A percentile compares a stretch with the other conserved stretches of the same genome.
Evolutionary conservation across 306 rosid genomes (phyloP).

Genomic region (Hippophae tibetana): DNA sequence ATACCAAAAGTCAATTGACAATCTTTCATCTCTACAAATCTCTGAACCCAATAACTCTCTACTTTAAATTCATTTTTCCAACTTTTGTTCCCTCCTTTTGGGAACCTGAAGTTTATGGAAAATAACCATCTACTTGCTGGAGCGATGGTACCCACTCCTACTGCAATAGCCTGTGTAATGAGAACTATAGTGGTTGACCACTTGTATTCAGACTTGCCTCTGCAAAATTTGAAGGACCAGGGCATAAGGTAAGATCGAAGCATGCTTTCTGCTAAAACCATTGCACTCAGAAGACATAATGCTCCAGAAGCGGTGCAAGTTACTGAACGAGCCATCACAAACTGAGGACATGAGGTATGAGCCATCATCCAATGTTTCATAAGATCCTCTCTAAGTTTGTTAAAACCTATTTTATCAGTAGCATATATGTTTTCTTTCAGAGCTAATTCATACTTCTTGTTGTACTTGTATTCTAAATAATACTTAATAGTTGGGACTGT

Average conservation of each 20-base stretch:
- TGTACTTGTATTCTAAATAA: constrained; percentile 39
- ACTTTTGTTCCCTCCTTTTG: constrained; percentile 19
- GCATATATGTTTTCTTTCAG: constrained; percentile 23
- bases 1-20: constrained; percentile 40
- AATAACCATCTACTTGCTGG: constrained; percentile 76
- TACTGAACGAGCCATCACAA: constrained; percentile 80
- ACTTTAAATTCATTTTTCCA: constrained; percentile 29
- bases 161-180: constrained; percentile 51
- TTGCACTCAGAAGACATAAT: constrained; percentile 55
- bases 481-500: constrained; percentile 51
- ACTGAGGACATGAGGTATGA: constrained; percentile 73
- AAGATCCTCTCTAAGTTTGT: constrained; percentile 28
- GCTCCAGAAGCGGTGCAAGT: constrained; percentile 81
- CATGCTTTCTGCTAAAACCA: constrained; percentile 48
- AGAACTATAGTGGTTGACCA: constrained; percentile 66
- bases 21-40: constrained; percentile 35
- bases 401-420: constrained; percentile 1
- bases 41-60: constrained; percentile 61
- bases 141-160: constrained; percentile 60
- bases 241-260: constrained; percentile 51
- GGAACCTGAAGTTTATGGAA: constrained; percentile 52
- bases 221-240: constrained; percentile 48
- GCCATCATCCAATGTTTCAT: constrained; percentile 82
- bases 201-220: constrained; percentile 58
- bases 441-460: constrained; percentile 28